A percentile compares a stretch with the other conserved stretches of the same genome.
Evolutionary conservation across 495 filamentous ascomycete genomes (phyloP).

Genomic region (Apiosordaria backusii): DNA sequence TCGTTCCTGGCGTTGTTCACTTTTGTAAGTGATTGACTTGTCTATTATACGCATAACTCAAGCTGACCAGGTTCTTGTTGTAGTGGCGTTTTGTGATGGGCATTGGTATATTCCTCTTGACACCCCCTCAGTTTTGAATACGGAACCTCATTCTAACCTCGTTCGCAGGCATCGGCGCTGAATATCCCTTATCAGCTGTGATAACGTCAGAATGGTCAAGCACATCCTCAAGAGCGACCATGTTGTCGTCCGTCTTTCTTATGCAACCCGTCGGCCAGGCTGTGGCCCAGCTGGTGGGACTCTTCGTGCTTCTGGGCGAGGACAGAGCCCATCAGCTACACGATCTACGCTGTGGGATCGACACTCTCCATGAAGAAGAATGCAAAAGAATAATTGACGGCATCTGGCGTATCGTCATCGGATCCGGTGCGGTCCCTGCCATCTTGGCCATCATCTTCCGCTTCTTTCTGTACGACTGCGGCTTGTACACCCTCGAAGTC

Average conservation of each 20-base stretch:
- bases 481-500: conserved; percentile 74
- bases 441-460: conserved; percentile 71
- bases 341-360: conserved; percentile 40
- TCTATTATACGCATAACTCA: not conserved
- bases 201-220: conserved; percentile 73
- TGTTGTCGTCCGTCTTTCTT: conserved; percentile 75
- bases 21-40: conserved; percentile 22
- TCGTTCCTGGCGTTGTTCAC: conserved; percentile 36
- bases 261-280: conserved; percentile 77
- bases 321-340: conserved; percentile 56
- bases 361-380: conserved; percentile 50
- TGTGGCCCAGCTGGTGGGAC: conserved; percentile 61
- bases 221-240: conserved; percentile 70
- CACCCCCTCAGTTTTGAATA: not conserved
- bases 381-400: conserved; percentile 69
- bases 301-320: conserved; percentile 66
- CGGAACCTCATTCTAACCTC: not conserved
- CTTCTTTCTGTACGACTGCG: conserved; percentile 69
- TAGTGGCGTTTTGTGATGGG: conserved; percentile 41
- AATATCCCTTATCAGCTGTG: conserved; percentile 70
- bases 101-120: conserved; percentile 25
- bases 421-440: conserved; percentile 68
- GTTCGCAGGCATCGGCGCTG: conserved; percentile 61
- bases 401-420: conserved; percentile 75
- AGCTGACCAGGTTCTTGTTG: not conserved